phyloP scores from a whole-genome alignment of 2,329 filamentous ascomycete genomes.

The Fusarium duplospermum region DNA sequence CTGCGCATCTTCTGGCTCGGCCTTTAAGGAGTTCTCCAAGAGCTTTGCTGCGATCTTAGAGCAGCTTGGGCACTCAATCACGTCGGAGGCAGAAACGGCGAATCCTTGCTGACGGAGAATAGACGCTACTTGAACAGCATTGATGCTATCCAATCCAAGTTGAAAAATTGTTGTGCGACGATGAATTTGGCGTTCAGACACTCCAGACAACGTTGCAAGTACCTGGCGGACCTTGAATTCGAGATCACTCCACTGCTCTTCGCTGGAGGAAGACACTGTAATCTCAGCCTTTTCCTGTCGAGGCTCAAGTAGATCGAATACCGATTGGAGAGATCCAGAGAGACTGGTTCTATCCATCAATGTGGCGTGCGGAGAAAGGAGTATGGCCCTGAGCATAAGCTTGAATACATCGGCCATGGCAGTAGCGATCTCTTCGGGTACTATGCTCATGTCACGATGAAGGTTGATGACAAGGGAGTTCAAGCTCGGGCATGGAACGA shows the following conservation, averaged over 20 bases:
- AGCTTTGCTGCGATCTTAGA: slow-evolving; percentile 51
- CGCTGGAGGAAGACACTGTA: neutral
- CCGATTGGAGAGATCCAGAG: slow-evolving; percentile 28
- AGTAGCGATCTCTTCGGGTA: slow-evolving; percentile 44
- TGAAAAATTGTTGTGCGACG: slow-evolving; percentile 81
- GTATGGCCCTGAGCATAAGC: slow-evolving; percentile 40
- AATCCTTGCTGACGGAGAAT: slow-evolving; percentile 71
- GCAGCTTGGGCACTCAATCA: slow-evolving; percentile 72
- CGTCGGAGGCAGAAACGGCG: slow-evolving; percentile 74
- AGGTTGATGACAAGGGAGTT: slow-evolving; percentile 70
- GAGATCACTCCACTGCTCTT: slow-evolving; percentile 59
- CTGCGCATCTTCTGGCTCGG: neutral
- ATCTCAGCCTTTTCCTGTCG: slow-evolving; percentile 33
- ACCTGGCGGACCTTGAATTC: slow-evolving; percentile 67
- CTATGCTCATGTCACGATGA: slow-evolving; percentile 67
- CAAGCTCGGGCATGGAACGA: slow-evolving; percentile 65
- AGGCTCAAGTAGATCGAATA: slow-evolving; percentile 38
- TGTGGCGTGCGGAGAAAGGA: slow-evolving; percentile 45
- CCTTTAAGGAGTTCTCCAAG: slow-evolving; percentile 22
- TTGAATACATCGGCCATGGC: slow-evolving; percentile 48
- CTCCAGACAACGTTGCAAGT: slow-evolving; percentile 68
- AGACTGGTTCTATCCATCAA: slow-evolving; percentile 34
- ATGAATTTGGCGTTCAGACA: slow-evolving; percentile 62
- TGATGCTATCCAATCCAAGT: slow-evolving; percentile 93
- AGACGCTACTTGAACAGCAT: slow-evolving; percentile 81